Conservation (phyloP, 768 basidiomycete species). For the Hypsizygus marmoreus region DNA sequence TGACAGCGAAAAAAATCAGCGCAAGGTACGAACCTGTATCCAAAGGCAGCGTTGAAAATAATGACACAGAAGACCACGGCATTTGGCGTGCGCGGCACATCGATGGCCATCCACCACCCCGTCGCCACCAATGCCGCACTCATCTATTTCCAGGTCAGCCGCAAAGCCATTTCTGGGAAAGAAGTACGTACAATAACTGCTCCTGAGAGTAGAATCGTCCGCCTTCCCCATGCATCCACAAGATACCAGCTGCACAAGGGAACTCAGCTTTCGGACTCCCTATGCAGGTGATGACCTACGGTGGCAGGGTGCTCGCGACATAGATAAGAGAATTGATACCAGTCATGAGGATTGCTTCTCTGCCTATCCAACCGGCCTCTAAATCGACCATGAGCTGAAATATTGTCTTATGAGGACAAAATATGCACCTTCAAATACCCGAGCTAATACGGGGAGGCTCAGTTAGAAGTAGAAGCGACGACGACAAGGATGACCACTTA, state of each 20-base stretch:
- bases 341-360: constrained; percentile 87
- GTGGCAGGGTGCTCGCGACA: constrained; percentile 66
- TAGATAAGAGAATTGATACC: constrained; percentile 83
- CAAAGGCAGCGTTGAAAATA: constrained; percentile 92
- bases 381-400: constrained; percentile 3
- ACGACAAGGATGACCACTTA: constrained; percentile 39
- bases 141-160: constrained; percentile 57
- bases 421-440: constrained; percentile 84
- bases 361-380: constrained; percentile 88
- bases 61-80: constrained; percentile 90
- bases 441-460: constrained; percentile 45
- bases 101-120: constrained; percentile 94
- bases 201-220: constrained; percentile 75
- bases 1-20: neutral
- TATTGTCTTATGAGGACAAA: neutral
- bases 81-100: constrained; percentile 80
- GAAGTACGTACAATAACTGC: constrained; percentile 57
- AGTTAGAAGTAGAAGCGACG: neutral
- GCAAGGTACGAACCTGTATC: constrained; percentile 59
- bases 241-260: constrained; percentile 72
- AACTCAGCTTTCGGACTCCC: constrained; percentile 6
- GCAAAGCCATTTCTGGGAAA: neutral
- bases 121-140: constrained; percentile 74
- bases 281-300: constrained; percentile 43
- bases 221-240: constrained; percentile 82